phyloP scores from a whole-genome alignment of 2,329 filamentous ascomycete species.

The Davidsoniella virescens region DNA sequence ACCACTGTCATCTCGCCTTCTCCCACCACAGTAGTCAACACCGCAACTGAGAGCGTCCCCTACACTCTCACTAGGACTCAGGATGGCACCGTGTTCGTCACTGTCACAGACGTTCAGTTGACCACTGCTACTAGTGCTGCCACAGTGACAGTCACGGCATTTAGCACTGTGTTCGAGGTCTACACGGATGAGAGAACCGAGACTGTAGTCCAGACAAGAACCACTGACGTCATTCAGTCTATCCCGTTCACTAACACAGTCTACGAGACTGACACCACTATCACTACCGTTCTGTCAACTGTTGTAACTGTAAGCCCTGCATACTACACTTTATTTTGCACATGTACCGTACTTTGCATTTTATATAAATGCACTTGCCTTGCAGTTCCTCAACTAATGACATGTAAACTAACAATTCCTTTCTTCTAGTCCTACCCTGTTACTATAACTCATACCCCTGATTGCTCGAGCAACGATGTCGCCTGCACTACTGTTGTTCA shows the following conservation, averaged over 20 bases:
- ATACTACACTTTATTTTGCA: too few species aligned
- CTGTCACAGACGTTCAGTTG: conserved; percentile 7
- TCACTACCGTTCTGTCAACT: conserved; percentile 14
- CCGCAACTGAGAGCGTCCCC: not conserved
- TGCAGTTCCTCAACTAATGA: too few species aligned
- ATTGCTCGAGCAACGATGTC: not conserved
- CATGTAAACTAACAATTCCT: not conserved
- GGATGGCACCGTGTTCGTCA: conserved; percentile 11
- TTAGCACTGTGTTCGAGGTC: conserved; percentile 6
- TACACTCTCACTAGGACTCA: conserved; percentile 10
- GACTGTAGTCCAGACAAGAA: conserved; percentile 3
- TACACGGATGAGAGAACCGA: conserved; percentile 8
- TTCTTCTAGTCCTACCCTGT: conserved; percentile 16
- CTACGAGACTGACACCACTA: conserved; percentile 13
- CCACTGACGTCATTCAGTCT: conserved; percentile 3
- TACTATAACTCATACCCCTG: conserved; percentile 14
- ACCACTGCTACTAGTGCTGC: not conserved
- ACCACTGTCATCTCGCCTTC: not conserved
- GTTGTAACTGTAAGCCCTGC: conserved; percentile 9
- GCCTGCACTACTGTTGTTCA: conserved; percentile 5
- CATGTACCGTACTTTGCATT: too few species aligned
- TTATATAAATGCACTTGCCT: too few species aligned
- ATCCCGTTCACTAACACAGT: conserved; percentile 8
- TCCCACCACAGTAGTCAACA: not conserved
- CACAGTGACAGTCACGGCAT: conserved; percentile 5